Conservation (phyloP, 495 filamentous ascomycete genomes). For the Trypethelium eluteriae region DNA sequence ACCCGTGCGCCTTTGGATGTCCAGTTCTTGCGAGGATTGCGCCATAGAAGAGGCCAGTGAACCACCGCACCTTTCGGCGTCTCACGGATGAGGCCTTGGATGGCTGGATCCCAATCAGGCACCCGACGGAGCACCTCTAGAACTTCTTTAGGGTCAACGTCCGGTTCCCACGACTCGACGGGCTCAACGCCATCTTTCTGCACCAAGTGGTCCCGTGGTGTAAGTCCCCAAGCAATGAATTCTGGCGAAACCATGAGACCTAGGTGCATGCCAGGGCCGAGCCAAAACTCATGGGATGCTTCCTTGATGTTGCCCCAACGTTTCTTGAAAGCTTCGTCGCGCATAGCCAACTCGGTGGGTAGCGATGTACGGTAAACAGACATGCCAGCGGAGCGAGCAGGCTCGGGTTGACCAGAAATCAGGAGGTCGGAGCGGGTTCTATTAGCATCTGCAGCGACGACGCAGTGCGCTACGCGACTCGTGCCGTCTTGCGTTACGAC, state of each 20-base stretch:
- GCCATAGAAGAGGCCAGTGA: conserved; percentile 34
- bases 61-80: conserved; percentile 32
- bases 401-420: conserved; percentile 41
- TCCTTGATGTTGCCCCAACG: conserved; percentile 30
- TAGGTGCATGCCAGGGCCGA: conserved; percentile 16
- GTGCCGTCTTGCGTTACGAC: conserved; percentile 45
- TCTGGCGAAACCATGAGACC: conserved; percentile 28
- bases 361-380: conserved; percentile 48
- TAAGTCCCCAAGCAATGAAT: conserved; percentile 48
- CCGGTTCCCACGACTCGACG: conserved; percentile 46
- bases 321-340: conserved; percentile 29
- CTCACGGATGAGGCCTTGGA: conserved; percentile 27
- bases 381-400: conserved; percentile 41
- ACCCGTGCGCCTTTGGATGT: conserved; percentile 30
- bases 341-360: conserved; percentile 31
- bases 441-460: conserved; percentile 55
- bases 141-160: conserved; percentile 46
- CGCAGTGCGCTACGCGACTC: conserved; percentile 45
- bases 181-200: conserved; percentile 41
- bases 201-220: conserved; percentile 37
- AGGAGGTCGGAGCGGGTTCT: conserved; percentile 45
- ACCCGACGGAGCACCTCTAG: conserved; percentile 44
- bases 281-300: conserved; percentile 12
- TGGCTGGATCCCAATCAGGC: conserved; percentile 31
- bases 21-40: conserved; percentile 33